Percentiles rank a stretch among this genome's conserved stretches.
phyloP scores from a whole-genome alignment of 2,329 filamentous ascomycete genomes.

The Penicillium griseofulvum region DNA sequence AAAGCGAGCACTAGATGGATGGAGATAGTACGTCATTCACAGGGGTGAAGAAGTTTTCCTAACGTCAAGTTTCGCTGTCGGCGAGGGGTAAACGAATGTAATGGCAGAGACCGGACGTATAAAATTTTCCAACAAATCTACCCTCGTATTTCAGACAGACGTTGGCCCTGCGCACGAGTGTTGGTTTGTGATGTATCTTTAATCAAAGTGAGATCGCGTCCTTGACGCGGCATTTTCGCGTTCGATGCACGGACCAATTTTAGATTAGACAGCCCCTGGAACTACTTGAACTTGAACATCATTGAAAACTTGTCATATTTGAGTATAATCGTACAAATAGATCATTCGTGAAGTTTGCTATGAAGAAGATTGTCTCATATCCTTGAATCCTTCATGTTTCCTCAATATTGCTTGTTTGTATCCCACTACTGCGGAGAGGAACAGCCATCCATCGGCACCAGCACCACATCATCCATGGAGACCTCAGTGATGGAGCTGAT shows the following conservation, averaged over 20 bases:
- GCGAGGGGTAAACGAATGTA: not conserved
- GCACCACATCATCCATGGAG: not conserved
- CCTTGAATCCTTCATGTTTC: not conserved
- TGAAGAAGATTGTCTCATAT: not conserved
- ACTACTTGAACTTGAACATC: not conserved
- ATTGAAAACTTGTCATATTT: not conserved
- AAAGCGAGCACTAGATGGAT: not conserved
- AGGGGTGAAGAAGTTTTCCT: not conserved
- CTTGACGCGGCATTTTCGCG: slow-evolving; percentile 9
- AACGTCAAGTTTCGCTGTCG: not conserved
- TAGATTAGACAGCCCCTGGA: not conserved
- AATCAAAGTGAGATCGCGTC: not conserved
- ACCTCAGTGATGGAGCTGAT: not conserved
- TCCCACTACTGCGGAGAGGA: not conserved
- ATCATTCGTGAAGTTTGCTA: not conserved
- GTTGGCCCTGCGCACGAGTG: not conserved
- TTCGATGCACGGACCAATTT: slow-evolving; percentile 1
- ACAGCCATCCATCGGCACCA: not conserved
- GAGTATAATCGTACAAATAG: not conserved
- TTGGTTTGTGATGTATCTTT: not conserved
- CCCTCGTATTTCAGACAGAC: not conserved
- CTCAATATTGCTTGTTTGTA: not conserved
- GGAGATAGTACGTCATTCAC: slow-evolving; percentile 1
- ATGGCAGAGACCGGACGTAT: not conserved
- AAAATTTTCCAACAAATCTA: not conserved